Base-by-base conservation (phyloP, 345 rosid genomes). In the Pugionium cornutum region DNA sequence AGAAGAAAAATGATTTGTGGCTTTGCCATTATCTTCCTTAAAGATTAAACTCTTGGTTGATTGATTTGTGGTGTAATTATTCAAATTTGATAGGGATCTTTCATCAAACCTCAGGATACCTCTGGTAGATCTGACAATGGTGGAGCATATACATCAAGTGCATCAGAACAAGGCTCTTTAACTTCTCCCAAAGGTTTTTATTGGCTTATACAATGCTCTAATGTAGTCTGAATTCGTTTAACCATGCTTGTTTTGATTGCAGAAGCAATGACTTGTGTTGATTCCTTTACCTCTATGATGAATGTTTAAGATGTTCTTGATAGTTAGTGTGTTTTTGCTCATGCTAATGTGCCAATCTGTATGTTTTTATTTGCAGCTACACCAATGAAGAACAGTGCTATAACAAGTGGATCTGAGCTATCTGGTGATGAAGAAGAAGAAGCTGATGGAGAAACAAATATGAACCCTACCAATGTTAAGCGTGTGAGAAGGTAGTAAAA, bases 361-460 rank as follows among this genome's bases (percentile, higher is more conserved):
- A 71, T 72, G 62, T 60, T 78, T 71, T 73, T 58, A 39, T 26
- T 70, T 54, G 54, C 81, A 61, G 64, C 77, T 44, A 43, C 56
- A 34, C 82, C 62, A 70, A 80, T 74, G 76, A 80, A 80, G 64
- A 27, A 76, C 60, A 86, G 54, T 41, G 63, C 62, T 50, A 73
- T 83, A 67, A 81, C 89, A 59, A 90, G 97, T 63, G 96, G 90
- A 5, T 94, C 95, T 60, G 89, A 96, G 69, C 88, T 88, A 11
- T 86, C 62, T 75, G 89, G 96, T 9, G 96, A 86, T 27, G 96
- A 90, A 55, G 97, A 90, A 55, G 97, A 90, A 52, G 96, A 88
- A 56, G 69, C 78, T 47, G 97, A 86, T 50, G 96, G 83, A 73
- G 96, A 88, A 70, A 85, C 81, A 27, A 84, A 80, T 79, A 72